phyloP scores from a whole-genome alignment of 2,329 filamentous ascomycete species.

The Colletotrichum agaves region DNA sequence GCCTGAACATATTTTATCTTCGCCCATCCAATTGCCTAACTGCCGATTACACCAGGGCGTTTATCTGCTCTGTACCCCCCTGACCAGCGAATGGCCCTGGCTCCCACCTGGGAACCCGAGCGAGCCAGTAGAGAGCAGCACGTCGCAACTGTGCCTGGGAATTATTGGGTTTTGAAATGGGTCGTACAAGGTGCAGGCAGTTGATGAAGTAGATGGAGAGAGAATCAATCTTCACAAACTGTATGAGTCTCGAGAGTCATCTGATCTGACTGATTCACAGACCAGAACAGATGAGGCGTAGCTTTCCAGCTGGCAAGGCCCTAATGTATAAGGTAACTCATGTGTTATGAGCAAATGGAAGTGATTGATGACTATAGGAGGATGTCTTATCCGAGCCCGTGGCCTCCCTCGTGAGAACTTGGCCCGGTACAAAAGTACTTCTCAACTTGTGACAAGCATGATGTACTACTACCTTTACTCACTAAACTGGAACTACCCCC shows the following conservation, averaged over 20 bases:
- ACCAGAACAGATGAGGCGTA: too few relatives aligned
- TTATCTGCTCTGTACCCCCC: background rate
- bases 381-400: too few relatives aligned
- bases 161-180: slow-evolving; percentile 21
- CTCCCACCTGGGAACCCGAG: slow-evolving; percentile 5
- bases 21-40: slow-evolving; percentile 13
- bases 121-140: slow-evolving; percentile 9
- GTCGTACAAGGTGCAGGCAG: slow-evolving; percentile 13
- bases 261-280: background rate
- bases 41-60: slow-evolving; percentile 19
- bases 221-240: background rate
- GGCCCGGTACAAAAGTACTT: background rate
- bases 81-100: background rate
- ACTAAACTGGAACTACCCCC: slow-evolving; percentile 31
- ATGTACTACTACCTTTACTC: slow-evolving; percentile 8
- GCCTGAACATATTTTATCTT: slow-evolving; percentile 2
- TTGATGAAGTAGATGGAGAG: background rate
- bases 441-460: background rate
- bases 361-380: background rate
- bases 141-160: slow-evolving; percentile 27
- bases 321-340: background rate
- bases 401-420: background rate
- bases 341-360: background rate
- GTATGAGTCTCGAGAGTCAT: background rate
- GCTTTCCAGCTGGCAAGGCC: background rate